phyloP scores from a whole-genome alignment of 176 grass and related monocot species.

The Aegilops umbellulata region DNA sequence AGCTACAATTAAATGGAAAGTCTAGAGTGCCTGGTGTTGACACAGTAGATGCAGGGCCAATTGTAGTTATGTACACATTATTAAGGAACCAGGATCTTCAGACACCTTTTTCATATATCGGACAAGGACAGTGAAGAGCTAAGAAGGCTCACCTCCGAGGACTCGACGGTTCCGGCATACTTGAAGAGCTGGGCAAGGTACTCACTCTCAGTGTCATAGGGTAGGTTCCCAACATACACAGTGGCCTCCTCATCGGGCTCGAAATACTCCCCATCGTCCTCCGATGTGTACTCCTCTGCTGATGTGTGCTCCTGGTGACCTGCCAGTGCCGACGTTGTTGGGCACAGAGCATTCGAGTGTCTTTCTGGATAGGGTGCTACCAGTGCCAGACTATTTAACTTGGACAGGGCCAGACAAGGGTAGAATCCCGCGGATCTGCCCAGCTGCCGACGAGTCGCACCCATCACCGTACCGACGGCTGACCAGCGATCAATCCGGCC shows the following conservation, averaged over 20 bases:
- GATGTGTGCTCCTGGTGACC: neutral
- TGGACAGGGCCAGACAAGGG: too few species aligned
- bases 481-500: too few species aligned
- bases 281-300: constrained; percentile 12
- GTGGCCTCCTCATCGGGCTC: constrained; percentile 56
- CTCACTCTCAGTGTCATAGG: constrained; percentile 63
- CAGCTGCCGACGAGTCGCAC: too few species aligned
- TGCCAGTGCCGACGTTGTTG: neutral
- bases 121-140: neutral
- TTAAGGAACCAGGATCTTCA: neutral
- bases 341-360: neutral
- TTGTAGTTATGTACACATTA: neutral
- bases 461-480: too few species aligned
- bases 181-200: constrained; percentile 70
- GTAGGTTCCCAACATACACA: constrained; percentile 73
- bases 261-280: constrained; percentile 43
- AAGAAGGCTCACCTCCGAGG: constrained; percentile 53
- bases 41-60: neutral
- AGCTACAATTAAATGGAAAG: neutral
- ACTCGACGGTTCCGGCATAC: constrained; percentile 60
- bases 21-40: neutral
- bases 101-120: neutral
- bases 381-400: neutral
- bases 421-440: too few species aligned
- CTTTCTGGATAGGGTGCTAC: neutral